phyloP scores from a whole-genome alignment of 2,329 filamentous ascomycete species.

The Talaromyces sp. region DNA sequence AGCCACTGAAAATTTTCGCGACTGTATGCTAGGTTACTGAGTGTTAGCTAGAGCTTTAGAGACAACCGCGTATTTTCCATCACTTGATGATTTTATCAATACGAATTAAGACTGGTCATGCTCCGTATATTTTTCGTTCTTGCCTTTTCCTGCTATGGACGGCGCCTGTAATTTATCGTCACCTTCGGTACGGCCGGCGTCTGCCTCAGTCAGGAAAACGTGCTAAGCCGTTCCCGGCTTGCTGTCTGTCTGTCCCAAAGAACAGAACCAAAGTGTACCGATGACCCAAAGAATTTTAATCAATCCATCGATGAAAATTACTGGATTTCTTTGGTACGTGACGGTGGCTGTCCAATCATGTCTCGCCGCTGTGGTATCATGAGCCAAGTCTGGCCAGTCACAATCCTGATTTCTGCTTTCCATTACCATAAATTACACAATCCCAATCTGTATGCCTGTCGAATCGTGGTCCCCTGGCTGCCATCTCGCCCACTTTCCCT shows the following conservation, averaged over 20 bases:
- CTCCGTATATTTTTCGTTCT: not conserved
- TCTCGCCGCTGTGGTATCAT: not conserved
- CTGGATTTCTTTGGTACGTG: not conserved
- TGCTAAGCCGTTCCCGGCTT: constrained; percentile 20
- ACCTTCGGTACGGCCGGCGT: not conserved
- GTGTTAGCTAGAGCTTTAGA: too few species aligned
- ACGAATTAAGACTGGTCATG: not conserved
- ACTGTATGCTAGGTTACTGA: not conserved
- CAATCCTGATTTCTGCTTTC: not conserved
- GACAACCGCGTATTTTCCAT: not conserved
- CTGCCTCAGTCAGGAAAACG: not conserved
- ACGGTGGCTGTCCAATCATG: not conserved
- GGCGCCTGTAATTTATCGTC: not conserved
- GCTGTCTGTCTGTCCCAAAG: constrained; percentile 2
- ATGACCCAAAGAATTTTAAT: constrained; percentile 1
- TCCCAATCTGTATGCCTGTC: constrained; percentile 6
- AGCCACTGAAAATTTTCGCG: not conserved
- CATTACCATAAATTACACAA: constrained; percentile 11
- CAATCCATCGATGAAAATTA: not conserved
- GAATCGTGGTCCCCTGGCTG: constrained; percentile 22
- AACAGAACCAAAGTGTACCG: not conserved
- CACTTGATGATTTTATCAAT: not conserved
- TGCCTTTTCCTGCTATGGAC: not conserved
- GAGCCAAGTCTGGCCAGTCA: not conserved
- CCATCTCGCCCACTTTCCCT: constrained; percentile 10